Conservation (phyloP, 2,329 filamentous ascomycete species). For the Fusarium liriodendri region DNA sequence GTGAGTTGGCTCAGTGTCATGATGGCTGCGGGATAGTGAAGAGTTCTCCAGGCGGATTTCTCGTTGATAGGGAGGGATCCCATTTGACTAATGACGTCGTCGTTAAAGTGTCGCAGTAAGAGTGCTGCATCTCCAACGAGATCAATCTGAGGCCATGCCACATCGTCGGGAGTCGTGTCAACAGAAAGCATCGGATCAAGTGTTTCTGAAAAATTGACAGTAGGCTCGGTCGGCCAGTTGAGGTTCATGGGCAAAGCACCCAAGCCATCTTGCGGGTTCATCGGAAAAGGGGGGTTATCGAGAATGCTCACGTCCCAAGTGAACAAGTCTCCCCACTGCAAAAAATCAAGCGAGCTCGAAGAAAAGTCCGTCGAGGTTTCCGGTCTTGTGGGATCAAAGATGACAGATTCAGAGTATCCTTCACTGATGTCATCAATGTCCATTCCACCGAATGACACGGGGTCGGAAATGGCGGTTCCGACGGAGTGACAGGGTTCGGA, state of each 20-base stretch:
- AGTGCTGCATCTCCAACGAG: constrained; percentile 31
- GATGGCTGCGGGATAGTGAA: constrained; percentile 32
- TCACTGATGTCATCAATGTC: constrained; percentile 20
- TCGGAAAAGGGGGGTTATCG: constrained; percentile 20
- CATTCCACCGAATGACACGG: constrained; percentile 19
- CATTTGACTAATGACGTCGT: constrained; percentile 39
- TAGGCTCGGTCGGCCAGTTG: constrained; percentile 19
- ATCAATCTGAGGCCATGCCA: constrained; percentile 32
- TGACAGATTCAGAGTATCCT: constrained; percentile 4
- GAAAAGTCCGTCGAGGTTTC: neutral
- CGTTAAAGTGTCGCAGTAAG: constrained; percentile 33
- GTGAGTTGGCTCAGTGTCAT: constrained; percentile 38
- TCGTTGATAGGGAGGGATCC: constrained; percentile 38
- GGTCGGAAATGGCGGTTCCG: constrained; percentile 16
- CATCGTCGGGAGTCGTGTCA: neutral
- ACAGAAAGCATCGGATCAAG: constrained; percentile 6
- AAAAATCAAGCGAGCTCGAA: constrained; percentile 15
- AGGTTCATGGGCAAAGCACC: constrained; percentile 13
- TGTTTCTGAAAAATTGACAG: constrained; percentile 9
- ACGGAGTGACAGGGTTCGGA: neutral
- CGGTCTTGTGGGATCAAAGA: neutral
- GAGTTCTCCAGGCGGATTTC: constrained; percentile 36
- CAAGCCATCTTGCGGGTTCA: constrained; percentile 15
- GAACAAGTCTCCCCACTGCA: constrained; percentile 37
- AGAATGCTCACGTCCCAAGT: constrained; percentile 37